Evolutionary conservation across 1,284 basidiomycete species (phyloP).

Genomic region (Hymenochaete sp.): DNA sequence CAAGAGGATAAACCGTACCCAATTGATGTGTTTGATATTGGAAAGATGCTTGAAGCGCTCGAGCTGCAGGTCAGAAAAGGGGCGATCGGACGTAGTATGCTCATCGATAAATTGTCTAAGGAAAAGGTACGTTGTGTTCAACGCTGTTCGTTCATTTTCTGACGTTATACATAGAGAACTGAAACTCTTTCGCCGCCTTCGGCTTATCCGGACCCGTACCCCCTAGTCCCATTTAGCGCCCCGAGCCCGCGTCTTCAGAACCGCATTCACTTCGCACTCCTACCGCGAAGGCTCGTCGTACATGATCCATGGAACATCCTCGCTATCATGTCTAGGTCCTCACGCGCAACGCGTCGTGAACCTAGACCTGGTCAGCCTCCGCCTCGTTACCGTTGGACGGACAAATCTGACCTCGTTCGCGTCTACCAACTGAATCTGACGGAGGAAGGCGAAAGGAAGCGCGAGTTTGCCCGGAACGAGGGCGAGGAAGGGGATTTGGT

Average conservation of each 20-base stretch:
- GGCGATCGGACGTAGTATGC: conserved; percentile 4
- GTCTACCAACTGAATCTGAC: conserved; percentile 19
- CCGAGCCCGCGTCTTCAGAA: conserved; percentile 18
- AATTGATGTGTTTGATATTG: conserved; percentile 26
- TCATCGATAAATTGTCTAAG: conserved; percentile 4
- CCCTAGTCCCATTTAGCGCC: conserved; percentile 25
- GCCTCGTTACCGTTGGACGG: conserved; percentile 6
- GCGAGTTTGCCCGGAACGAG: conserved; percentile 1
- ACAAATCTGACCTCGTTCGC: conserved; percentile 14
- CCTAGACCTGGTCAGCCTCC: not conserved
- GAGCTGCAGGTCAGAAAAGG: conserved; percentile 20
- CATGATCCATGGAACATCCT: conserved; percentile 23
- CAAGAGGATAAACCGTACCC: conserved; percentile 30
- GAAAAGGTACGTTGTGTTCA: conserved; percentile 3
- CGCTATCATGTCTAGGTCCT: conserved; percentile 20
- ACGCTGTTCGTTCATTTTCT: not conserved
- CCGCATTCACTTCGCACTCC: conserved; percentile 19
- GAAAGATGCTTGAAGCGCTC: conserved; percentile 20
- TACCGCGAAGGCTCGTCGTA: conserved; percentile 24
- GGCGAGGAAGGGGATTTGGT: conserved; percentile 4
- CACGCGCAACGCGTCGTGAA: not conserved
- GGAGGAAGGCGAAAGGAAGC: conserved; percentile 7
- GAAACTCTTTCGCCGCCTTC: conserved; percentile 24
- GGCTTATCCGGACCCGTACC: conserved; percentile 31
- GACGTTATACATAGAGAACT: conserved; percentile 9